These are phyloP conservation scores for Penstemon davidsonii DNA, from an alignment of 257 asterid species.

Conservation along the genomic window DNA sequence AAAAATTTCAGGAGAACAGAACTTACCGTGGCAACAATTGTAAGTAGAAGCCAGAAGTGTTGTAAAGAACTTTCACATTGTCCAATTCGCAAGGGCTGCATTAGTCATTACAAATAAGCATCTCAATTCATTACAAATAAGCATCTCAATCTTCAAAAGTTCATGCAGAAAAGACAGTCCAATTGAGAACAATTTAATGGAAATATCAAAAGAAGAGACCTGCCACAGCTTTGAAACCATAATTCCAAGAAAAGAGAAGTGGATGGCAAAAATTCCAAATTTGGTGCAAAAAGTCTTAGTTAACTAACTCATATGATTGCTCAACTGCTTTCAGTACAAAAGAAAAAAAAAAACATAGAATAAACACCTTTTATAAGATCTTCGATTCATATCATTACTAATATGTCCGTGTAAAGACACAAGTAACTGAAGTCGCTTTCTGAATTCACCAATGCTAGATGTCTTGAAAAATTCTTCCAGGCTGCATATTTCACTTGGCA, in stretches of 20 bases:
- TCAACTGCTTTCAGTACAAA: background rate
- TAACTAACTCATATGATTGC: slow-evolving; percentile 5
- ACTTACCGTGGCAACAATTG: slow-evolving; percentile 81
- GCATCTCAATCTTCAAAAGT: background rate
- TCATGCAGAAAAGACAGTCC: no score
- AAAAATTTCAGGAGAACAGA: slow-evolving; percentile 12
- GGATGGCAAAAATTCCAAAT: background rate
- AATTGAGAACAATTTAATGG: no score
- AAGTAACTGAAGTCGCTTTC: slow-evolving; percentile 80
- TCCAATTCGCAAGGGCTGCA: slow-evolving; percentile 62
- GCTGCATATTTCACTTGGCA: slow-evolving; percentile 46
- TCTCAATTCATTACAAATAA: slow-evolving; percentile 16
- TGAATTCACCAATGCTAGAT: slow-evolving; percentile 86
- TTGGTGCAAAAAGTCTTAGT: background rate
- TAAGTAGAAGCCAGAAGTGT: slow-evolving; percentile 75
- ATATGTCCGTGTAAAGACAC: slow-evolving; percentile 88
- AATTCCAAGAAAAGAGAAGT: background rate
- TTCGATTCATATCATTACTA: slow-evolving; percentile 40
- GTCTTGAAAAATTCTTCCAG: slow-evolving; percentile 73
- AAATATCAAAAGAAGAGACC: background rate
- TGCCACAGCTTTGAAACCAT: background rate
- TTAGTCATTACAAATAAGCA: slow-evolving; percentile 24
- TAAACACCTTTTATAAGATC: slow-evolving; percentile 44
- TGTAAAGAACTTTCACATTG: slow-evolving; percentile 69
- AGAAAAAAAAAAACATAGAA: background rate